phyloP scores from a whole-genome alignment of 1,139 yeast genomes.

The Zygosaccharomyces pseudobailii region DNA sequence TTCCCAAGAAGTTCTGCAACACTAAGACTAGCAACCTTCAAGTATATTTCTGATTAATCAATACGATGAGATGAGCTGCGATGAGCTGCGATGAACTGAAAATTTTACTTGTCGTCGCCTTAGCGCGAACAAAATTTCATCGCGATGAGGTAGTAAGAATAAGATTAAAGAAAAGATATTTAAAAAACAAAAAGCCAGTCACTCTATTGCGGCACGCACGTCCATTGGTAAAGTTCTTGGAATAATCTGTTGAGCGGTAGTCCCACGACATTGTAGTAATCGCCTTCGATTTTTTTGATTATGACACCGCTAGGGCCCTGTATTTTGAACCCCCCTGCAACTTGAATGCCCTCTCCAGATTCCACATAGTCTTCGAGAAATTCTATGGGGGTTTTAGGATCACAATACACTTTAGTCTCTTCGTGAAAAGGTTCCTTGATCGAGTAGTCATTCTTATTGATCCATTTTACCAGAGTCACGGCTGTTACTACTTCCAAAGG shows the following conservation, averaged over 20 bases:
- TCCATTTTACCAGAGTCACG: slow-evolving; percentile 39
- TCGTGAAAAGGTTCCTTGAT: slow-evolving; percentile 34
- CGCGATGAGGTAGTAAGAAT: background rate
- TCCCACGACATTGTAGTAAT: slow-evolving; percentile 85
- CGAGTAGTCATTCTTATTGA: slow-evolving; percentile 19
- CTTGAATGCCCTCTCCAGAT: slow-evolving; percentile 69
- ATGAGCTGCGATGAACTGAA: slow-evolving; percentile 19
- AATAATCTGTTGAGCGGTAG: slow-evolving; percentile 65
- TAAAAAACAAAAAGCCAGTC: background rate
- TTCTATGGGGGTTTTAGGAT: slow-evolving; percentile 45
- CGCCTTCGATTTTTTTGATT: slow-evolving; percentile 65
- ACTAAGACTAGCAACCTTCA: no score
- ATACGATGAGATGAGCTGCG: slow-evolving; percentile 2
- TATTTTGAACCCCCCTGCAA: slow-evolving; percentile 90
- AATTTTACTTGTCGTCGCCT: slow-evolving; percentile 12
- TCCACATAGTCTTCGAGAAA: slow-evolving; percentile 57
- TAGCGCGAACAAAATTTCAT: background rate
- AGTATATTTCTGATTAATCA: background rate
- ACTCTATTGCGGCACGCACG: background rate
- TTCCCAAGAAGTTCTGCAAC: no score
- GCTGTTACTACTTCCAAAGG: slow-evolving; percentile 65
- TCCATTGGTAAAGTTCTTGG: slow-evolving; percentile 10
- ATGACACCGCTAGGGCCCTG: slow-evolving; percentile 70
- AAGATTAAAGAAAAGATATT: background rate
- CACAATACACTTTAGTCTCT: slow-evolving; percentile 46